These are phyloP conservation scores for Thielaviopsis populi DNA, from an alignment of 2,329 filamentous ascomycete species.

Conservation along the genomic window DNA sequence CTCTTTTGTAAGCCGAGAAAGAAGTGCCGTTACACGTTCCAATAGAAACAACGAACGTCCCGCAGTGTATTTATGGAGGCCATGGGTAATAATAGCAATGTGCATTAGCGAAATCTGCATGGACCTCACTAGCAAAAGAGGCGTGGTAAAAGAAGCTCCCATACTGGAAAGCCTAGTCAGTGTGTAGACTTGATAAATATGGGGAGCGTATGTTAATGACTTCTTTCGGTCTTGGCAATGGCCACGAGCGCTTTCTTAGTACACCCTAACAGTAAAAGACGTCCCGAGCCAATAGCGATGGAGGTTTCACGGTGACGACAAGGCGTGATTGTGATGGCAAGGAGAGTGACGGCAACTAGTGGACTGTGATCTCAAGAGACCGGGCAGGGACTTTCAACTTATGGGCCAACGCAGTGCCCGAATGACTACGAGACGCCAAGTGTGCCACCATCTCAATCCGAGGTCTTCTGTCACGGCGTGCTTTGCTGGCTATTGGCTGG, in stretches of 20 bases:
- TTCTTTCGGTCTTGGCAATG: too few relatives aligned
- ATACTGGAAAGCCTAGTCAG: neutral
- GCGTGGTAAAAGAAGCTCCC: neutral
- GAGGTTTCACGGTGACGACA: too few relatives aligned
- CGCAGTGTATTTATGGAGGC: neutral
- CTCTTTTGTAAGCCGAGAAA: too few relatives aligned
- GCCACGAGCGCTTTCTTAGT: too few relatives aligned
- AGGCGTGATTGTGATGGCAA: too few relatives aligned
- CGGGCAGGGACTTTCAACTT: neutral
- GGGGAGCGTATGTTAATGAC: too few relatives aligned
- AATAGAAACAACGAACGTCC: too few relatives aligned
- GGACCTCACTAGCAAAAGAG: neutral
- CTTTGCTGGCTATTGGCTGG: neutral
- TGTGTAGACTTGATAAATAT: neutral
- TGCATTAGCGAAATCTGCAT: neutral
- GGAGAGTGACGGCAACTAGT: too few relatives aligned
- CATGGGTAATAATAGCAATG: neutral
- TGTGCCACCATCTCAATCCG: neutral
- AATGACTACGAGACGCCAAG: neutral
- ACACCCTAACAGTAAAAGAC: too few relatives aligned
- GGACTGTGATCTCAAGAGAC: neutral
- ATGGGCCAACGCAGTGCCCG: neutral
- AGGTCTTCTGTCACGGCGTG: neutral
- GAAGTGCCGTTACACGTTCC: too few relatives aligned
- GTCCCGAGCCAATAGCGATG: too few relatives aligned